phyloP scores from a whole-genome alignment of 176 grass and related monocot species.

The Lolium perenne region DNA sequence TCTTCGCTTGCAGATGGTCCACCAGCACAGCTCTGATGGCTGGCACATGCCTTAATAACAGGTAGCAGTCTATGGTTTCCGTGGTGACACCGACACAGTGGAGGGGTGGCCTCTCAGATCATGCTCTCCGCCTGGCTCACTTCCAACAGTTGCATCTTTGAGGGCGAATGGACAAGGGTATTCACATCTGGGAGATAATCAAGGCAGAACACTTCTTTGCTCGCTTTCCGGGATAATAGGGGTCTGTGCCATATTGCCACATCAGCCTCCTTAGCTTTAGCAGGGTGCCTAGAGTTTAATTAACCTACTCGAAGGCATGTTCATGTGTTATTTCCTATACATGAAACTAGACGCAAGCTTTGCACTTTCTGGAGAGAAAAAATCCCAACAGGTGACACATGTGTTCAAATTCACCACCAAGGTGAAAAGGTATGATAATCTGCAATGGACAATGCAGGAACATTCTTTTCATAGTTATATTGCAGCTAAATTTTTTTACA shows the following conservation, averaged over 20 bases:
- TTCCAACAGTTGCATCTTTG: not conserved
- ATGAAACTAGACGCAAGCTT: not conserved
- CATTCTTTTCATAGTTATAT: not conserved
- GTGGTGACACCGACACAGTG: not conserved
- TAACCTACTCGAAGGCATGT: not conserved
- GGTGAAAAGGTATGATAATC: not conserved
- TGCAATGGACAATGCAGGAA: not conserved
- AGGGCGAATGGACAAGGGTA: not conserved
- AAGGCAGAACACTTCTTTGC: not conserved
- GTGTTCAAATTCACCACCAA: not conserved
- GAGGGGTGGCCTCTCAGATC: not conserved
- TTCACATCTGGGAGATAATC: not conserved
- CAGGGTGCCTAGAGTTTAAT: not conserved
- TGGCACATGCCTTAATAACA: not conserved
- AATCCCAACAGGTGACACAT: not conserved
- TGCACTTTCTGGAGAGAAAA: not conserved
- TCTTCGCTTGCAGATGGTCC: not conserved
- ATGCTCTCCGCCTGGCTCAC: not conserved
- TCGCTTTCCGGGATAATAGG: not conserved
- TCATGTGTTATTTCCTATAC: not conserved
- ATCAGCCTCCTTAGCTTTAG: not conserved
- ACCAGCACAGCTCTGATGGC: not conserved
- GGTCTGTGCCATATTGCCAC: not conserved
- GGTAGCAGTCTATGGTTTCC: not conserved
- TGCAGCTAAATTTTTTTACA: not conserved